Conservation (phyloP, 2,329 filamentous ascomycete species). For the Paecilomyces fulvus region DNA sequence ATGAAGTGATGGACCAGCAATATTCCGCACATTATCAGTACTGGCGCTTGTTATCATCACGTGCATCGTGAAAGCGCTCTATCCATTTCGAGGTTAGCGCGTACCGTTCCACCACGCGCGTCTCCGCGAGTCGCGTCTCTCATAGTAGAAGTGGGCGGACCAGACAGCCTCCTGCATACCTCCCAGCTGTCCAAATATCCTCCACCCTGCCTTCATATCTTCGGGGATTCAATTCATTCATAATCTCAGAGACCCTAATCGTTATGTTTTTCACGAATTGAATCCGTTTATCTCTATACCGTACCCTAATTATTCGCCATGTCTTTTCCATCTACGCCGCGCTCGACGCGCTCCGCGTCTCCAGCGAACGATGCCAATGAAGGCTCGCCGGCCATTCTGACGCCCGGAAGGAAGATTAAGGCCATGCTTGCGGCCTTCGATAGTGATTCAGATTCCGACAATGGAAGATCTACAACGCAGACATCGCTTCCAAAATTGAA, state of each 20-base stretch:
- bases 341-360: constrained; percentile 24
- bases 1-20: neutral
- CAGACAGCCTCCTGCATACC: neutral
- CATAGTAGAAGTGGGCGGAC: neutral
- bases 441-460: constrained; percentile 40
- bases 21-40: neutral
- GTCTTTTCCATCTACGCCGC: constrained; percentile 26
- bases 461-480: constrained; percentile 12
- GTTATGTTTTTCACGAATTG: neutral
- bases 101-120: neutral
- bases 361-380: constrained; percentile 7
- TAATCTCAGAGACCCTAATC: neutral
- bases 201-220: neutral
- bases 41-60: neutral
- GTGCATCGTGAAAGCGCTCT: neutral
- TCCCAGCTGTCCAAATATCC: neutral
- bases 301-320: constrained; percentile 7
- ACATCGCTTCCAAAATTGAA: neutral
- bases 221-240: neutral
- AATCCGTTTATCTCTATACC: neutral
- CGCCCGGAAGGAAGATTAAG: constrained; percentile 40
- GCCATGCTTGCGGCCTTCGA: constrained; percentile 43
- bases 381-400: constrained; percentile 28
- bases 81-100: neutral
- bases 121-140: neutral